A percentile compares a stretch with the other conserved stretches of the same genome.
Conservation (phyloP, 495 filamentous ascomycete species). For the Niebla homalea region DNA sequence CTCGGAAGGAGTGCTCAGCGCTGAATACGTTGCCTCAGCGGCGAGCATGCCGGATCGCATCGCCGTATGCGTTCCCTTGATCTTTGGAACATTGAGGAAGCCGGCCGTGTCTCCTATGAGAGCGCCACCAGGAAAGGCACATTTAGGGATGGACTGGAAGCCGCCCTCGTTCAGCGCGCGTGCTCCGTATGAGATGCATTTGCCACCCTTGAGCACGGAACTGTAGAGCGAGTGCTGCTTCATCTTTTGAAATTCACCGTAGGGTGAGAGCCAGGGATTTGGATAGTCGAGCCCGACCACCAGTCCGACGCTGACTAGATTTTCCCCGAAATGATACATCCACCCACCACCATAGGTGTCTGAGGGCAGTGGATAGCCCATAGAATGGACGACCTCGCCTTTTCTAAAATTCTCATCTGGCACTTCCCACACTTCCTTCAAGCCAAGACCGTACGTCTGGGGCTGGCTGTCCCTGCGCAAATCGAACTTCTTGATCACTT, state of each 20-base stretch:
- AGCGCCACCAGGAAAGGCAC: conserved; percentile 89
- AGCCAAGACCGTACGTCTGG: conserved; percentile 86
- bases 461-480: conserved; percentile 76
- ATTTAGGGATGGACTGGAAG: conserved; percentile 94
- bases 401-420: conserved; percentile 82
- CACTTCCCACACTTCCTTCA: conserved; percentile 98
- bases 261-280: conserved; percentile 94
- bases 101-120: conserved; percentile 93
- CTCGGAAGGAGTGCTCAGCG: conserved; percentile 34
- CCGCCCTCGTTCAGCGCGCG: conserved; percentile 90
- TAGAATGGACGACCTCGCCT: conserved; percentile 75
- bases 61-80: conserved; percentile 95
- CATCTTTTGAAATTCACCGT: conserved; percentile 94
- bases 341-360: conserved; percentile 94
- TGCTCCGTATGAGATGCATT: conserved; percentile 95
- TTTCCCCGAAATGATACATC: conserved; percentile 99
- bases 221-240: conserved; percentile 91
- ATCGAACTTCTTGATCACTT: conserved; percentile 90
- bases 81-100: conserved; percentile 95
- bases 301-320: conserved; percentile 84
- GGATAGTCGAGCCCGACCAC: conserved; percentile 92
- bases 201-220: conserved; percentile 74
- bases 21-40: conserved; percentile 73
- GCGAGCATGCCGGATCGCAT: conserved; percentile 98
- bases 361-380: conserved; percentile 81